Evolutionary conservation across 2,329 filamentous ascomycete genomes (phyloP).

Genomic region (Diaporthe ampelina): DNA sequence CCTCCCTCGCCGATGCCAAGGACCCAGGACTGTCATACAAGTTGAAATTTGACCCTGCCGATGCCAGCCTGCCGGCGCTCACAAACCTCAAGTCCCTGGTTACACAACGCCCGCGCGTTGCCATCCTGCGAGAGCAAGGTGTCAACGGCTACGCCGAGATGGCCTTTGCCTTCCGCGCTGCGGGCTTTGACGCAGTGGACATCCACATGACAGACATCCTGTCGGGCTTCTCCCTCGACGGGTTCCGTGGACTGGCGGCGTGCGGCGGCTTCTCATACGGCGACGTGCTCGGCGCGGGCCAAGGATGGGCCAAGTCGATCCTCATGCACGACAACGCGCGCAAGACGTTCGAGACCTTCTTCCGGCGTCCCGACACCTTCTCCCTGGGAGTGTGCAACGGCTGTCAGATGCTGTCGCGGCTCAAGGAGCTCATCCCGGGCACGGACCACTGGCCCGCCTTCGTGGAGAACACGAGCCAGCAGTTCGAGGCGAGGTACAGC

Average conservation of each 20-base stretch:
- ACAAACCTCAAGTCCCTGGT: slow-evolving; percentile 71
- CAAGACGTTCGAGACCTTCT: slow-evolving; percentile 86
- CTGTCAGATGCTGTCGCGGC: slow-evolving; percentile 91
- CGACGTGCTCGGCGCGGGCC: slow-evolving; percentile 88
- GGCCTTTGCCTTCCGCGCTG: slow-evolving; percentile 93
- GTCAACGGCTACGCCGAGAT: slow-evolving; percentile 98
- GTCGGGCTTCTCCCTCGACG: slow-evolving; percentile 81
- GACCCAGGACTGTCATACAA: slow-evolving; percentile 90
- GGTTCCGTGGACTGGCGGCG: slow-evolving; percentile 91
- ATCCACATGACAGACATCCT: slow-evolving; percentile 97
- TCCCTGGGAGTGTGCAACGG: slow-evolving; percentile 96
- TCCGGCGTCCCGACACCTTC: slow-evolving; percentile 90
- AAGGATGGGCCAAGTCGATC: slow-evolving; percentile 96
- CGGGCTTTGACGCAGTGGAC: slow-evolving; percentile 92
- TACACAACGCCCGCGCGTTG: slow-evolving; percentile 78
- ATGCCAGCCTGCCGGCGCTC: slow-evolving; percentile 80
- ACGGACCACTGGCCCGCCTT: slow-evolving; percentile 87
- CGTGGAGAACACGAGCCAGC: slow-evolving; percentile 85
- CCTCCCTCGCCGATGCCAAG: slow-evolving; percentile 78
- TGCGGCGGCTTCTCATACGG: slow-evolving; percentile 98
- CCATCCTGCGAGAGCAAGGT: slow-evolving; percentile 94
- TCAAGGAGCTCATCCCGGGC: slow-evolving; percentile 90
- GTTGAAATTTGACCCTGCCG: slow-evolving; percentile 83
- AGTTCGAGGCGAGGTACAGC: slow-evolving; percentile 89
- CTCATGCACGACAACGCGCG: slow-evolving; percentile 84